These are phyloP conservation scores for Epichloe glyceriae DNA, from an alignment of 2,329 filamentous ascomycete genomes.

Conservation along the genomic window DNA sequence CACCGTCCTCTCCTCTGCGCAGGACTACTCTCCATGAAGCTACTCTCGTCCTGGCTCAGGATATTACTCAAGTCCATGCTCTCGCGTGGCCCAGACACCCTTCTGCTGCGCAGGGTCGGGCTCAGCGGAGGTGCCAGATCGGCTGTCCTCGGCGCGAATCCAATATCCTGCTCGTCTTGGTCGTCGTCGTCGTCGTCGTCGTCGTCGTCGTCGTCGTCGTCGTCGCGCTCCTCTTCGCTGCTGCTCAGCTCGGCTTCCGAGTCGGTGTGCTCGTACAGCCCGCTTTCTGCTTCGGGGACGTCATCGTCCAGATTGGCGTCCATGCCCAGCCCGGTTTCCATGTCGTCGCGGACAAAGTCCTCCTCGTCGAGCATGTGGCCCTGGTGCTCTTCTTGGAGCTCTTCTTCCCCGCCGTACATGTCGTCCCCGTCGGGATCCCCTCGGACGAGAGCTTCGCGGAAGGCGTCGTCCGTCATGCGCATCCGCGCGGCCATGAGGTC, in stretches of 20 bases:
- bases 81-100: conserved; percentile 18
- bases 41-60: conserved; percentile 44
- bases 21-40: conserved; percentile 41
- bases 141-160: conserved; percentile 26
- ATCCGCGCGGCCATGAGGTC: conserved; percentile 37
- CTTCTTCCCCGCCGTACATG: conserved; percentile 41
- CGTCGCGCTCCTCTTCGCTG: conserved; percentile 23
- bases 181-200: conserved; percentile 11
- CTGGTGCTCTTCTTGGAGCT: conserved; percentile 40
- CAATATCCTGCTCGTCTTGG: conserved; percentile 17
- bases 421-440: conserved; percentile 34
- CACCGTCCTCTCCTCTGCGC: conserved; percentile 5
- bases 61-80: conserved; percentile 46
- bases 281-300: conserved; percentile 51
- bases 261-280: conserved; percentile 66
- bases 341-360: conserved; percentile 32
- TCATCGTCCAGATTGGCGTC: conserved; percentile 60
- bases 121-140: conserved; percentile 22
- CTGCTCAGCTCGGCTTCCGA: conserved; percentile 51
- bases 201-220: conserved; percentile 10
- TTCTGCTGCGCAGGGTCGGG: conserved; percentile 22
- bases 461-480: conserved; percentile 47
- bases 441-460: conserved; percentile 43
- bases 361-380: conserved; percentile 52
- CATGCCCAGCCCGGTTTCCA: conserved; percentile 32